Percentiles rank a stretch among this genome's conserved stretches.
Evolutionary conservation across 768 basidiomycete species (phyloP).

Genomic region (Trametopsis cervina): DNA sequence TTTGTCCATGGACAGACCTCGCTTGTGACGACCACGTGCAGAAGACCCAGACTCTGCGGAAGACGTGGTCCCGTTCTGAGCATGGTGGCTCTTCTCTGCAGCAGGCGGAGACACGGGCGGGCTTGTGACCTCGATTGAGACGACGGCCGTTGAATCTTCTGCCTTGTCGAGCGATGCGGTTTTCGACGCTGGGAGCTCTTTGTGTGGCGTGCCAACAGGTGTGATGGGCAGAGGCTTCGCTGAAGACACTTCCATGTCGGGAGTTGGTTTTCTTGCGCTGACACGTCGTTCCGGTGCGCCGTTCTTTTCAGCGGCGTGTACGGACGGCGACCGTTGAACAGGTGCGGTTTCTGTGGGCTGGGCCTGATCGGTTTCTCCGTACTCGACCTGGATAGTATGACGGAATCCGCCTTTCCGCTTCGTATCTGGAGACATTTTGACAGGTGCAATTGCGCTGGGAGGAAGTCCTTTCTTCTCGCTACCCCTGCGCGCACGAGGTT

Average conservation of each 20-base stretch:
- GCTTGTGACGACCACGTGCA: conserved; percentile 45
- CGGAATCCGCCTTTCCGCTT: conserved; percentile 54
- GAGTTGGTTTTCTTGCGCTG: conserved; percentile 8
- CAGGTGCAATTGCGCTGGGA: conserved; percentile 18
- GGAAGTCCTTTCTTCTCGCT: conserved; percentile 9
- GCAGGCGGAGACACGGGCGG: conserved; percentile 20
- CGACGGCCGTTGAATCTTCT: conserved; percentile 19
- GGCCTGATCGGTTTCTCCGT: conserved; percentile 44
- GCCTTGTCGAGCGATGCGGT: conserved; percentile 9
- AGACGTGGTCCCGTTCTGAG: conserved; percentile 15
- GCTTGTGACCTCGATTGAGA: conserved; percentile 28
- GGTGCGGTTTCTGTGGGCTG: conserved; percentile 1
- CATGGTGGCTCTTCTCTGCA: conserved; percentile 17
- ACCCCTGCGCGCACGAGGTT: conserved; percentile 10
- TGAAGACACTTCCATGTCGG: conserved; percentile 9
- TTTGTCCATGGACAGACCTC: conserved; percentile 73
- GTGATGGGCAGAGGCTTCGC: conserved; percentile 28
- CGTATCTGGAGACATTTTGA: conserved; percentile 34
- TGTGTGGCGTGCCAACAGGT: conserved; percentile 8
- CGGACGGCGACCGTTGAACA: conserved; percentile 15
- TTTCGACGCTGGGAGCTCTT: conserved; percentile 9
- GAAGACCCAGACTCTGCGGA: conserved; percentile 29
- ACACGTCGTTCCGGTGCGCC: conserved; percentile 2
- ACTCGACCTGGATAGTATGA: conserved; percentile 97
- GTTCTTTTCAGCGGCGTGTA: conserved; percentile 1